Percentiles rank a stretch among this genome's conserved stretches.
Evolutionary conservation across 495 filamentous ascomycete genomes (phyloP).

Genomic region (Daldinia caldariorum): DNA sequence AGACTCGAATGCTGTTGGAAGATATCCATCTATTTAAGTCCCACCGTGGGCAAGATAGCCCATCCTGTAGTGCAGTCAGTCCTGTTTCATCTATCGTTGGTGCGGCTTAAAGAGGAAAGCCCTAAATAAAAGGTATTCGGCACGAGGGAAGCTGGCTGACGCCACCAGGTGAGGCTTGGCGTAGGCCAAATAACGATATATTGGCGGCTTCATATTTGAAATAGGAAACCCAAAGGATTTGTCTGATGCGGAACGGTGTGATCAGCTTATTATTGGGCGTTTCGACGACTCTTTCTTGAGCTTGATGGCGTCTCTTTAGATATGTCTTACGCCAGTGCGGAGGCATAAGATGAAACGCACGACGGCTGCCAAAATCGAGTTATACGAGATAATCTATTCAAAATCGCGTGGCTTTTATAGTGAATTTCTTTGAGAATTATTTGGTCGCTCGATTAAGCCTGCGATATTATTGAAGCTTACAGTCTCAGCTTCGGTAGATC

Average conservation of each 20-base stretch:
- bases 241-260: background rate
- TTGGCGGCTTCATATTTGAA: background rate
- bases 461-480: background rate
- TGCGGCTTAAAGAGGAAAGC: background rate
- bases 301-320: background rate
- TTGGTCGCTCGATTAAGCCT: too few species aligned
- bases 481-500: background rate
- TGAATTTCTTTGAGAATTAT: background rate
- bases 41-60: background rate
- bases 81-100: background rate
- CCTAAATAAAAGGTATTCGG: background rate
- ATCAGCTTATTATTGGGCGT: constrained; percentile 7
- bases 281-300: background rate
- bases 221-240: background rate
- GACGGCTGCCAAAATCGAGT: background rate
- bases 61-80: background rate
- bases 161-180: constrained; percentile 19
- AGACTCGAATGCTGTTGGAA: background rate
- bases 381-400: background rate
- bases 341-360: too few species aligned
- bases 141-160: constrained; percentile 27
- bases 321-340: background rate
- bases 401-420: background rate
- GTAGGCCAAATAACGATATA: background rate
- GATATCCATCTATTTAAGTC: constrained; percentile 5